Percentiles rank a stretch among this genome's conserved stretches.
Conservation (phyloP, 2,329 filamentous ascomycete species). For the Claviceps sp. region DNA sequence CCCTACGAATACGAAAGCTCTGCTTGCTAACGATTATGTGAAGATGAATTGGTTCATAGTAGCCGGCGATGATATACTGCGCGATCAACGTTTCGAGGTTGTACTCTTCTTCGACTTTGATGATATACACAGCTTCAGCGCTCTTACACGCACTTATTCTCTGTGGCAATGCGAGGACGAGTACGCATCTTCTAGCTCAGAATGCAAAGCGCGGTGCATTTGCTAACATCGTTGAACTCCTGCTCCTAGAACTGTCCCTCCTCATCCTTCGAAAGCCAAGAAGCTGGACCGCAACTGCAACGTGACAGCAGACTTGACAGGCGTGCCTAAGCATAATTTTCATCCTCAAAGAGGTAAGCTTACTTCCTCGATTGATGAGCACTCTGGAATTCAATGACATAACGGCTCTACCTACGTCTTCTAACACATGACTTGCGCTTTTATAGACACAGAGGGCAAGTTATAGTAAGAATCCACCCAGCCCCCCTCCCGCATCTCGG, state of each 20-base stretch:
- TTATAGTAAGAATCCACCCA: neutral
- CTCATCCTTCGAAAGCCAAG: neutral
- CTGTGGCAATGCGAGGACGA: no score
- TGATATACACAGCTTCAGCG: no score
- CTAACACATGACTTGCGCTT: neutral
- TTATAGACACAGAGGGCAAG: neutral
- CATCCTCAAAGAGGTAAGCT: neutral
- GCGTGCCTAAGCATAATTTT: neutral
- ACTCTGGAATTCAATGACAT: neutral
- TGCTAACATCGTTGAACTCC: no score
- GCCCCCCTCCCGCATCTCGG: no score
- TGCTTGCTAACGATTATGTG: neutral
- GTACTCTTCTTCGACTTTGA: no score
- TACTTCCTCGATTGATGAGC: neutral
- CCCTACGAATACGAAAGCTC: no score
- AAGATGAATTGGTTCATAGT: conserved; percentile 1
- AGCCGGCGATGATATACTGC: neutral
- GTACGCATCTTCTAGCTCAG: no score
- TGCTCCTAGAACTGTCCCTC: neutral
- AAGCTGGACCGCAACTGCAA: neutral
- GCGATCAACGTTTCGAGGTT: neutral
- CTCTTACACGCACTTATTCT: no score
- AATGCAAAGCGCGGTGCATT: no score
- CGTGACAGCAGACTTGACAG: neutral
- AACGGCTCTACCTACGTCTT: neutral